Evolutionary conservation across 2,329 filamentous ascomycete species (phyloP).

Genomic region (Neofusicoccum cordaticola): DNA sequence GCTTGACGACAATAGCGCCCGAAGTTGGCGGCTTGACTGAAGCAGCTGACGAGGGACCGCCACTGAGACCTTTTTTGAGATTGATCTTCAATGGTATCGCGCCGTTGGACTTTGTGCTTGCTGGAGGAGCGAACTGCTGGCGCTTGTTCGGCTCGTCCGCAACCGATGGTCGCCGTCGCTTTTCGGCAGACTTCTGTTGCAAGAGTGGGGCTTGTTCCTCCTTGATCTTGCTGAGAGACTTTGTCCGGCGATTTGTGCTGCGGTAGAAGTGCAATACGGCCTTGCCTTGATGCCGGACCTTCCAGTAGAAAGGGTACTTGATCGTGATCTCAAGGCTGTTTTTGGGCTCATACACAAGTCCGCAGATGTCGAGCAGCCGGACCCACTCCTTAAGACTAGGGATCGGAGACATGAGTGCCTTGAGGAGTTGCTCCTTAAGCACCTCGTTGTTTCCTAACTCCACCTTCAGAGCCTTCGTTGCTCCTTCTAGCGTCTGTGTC

Average conservation of each 20-base stretch:
- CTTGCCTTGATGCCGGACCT: slow-evolving; percentile 51
- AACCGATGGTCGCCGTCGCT: slow-evolving; percentile 9
- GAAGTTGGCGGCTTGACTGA: neutral
- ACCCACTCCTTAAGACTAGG: slow-evolving; percentile 54
- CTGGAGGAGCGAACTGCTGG: neutral
- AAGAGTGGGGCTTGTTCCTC: slow-evolving; percentile 7
- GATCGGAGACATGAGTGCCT: slow-evolving; percentile 51
- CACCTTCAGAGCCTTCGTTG: slow-evolving; percentile 54
- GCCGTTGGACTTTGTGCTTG: neutral
- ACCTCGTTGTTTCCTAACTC: slow-evolving; percentile 49
- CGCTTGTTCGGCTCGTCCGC: slow-evolving; percentile 15
- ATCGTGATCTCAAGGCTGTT: slow-evolving; percentile 50
- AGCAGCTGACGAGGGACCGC: neutral
- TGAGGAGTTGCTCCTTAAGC: slow-evolving; percentile 55
- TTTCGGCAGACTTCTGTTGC: slow-evolving; percentile 6
- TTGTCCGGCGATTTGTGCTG: slow-evolving; percentile 21
- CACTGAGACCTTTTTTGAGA: neutral
- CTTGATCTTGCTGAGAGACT: slow-evolving; percentile 10
- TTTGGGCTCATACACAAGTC: slow-evolving; percentile 54
- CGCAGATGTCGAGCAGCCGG: slow-evolving; percentile 57
- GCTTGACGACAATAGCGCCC: neutral
- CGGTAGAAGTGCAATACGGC: slow-evolving; percentile 35
- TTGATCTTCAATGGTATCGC: slow-evolving; percentile 7
- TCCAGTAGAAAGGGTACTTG: slow-evolving; percentile 58
- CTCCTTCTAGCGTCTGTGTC: slow-evolving; percentile 57